A percentile compares a stretch with the other conserved stretches of the same genome.
Evolutionary conservation across 352 stramenopile species (phyloP).

Genomic region (Phytophthora agathidicida): DNA sequence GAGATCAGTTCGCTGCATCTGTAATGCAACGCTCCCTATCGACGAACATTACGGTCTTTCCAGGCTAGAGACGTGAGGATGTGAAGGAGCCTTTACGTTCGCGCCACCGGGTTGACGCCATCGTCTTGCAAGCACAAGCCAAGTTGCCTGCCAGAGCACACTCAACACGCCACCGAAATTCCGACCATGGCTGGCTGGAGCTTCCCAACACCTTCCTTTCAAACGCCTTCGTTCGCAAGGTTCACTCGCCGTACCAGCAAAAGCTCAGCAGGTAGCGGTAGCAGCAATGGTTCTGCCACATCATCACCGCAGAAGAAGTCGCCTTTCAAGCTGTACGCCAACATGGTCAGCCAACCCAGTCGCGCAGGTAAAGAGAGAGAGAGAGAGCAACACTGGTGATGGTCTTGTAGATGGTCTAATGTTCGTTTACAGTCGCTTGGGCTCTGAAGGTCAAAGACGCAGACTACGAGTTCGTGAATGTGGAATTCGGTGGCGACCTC

Average conservation of each 20-base stretch:
- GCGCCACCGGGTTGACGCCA: constrained; percentile 6
- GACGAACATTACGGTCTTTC: constrained; percentile 12
- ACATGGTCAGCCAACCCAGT: constrained; percentile 50
- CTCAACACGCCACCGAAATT: constrained; percentile 11
- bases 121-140: constrained; percentile 23
- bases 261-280: not conserved
- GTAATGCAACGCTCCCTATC: too few species aligned
- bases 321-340: constrained; percentile 49
- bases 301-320: constrained; percentile 28
- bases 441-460: constrained; percentile 50
- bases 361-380: constrained; percentile 44
- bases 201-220: constrained; percentile 28
- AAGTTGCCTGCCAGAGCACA: constrained; percentile 9
- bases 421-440: constrained; percentile 27
- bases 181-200: constrained; percentile 34
- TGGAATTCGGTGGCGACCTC: constrained; percentile 24
- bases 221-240: constrained; percentile 21
- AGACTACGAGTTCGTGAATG: constrained; percentile 49
- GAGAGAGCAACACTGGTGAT: not conserved
- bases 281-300: constrained; percentile 10
- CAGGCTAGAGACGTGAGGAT: constrained; percentile 14
- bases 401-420: constrained; percentile 1
- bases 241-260: constrained; percentile 35
- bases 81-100: constrained; percentile 19
- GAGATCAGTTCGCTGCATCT: too few species aligned